These are phyloP conservation scores for Oxytropis ochrocephala DNA, from an alignment of 306 rosid species.

Conservation along the genomic window DNA sequence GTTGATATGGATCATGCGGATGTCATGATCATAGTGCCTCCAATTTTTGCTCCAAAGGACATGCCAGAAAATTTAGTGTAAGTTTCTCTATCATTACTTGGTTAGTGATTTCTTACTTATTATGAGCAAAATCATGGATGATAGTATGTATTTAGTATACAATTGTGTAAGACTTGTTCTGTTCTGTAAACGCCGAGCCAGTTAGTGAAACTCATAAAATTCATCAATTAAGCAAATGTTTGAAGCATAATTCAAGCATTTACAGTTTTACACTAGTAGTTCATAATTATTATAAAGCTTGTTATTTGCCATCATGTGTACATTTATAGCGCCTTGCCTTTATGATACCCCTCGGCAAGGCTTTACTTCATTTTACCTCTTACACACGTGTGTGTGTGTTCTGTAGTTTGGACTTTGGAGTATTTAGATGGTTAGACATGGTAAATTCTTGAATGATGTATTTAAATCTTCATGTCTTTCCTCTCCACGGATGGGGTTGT, in stretches of 20 bases:
- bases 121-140: constrained; percentile 1
- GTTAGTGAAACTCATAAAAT: not conserved
- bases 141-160: not conserved
- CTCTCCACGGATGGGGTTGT: too few relatives aligned
- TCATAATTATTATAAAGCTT: not conserved
- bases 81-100: constrained; percentile 23
- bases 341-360: not conserved
- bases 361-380: not conserved
- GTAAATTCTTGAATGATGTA: too few relatives aligned
- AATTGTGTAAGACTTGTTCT: too few relatives aligned
- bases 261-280: not conserved
- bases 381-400: not conserved
- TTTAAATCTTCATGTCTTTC: too few relatives aligned
- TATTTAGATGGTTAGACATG: too few relatives aligned
- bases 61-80: constrained; percentile 80
- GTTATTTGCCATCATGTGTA: not conserved
- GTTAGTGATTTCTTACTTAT: not conserved
- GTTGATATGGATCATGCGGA: constrained; percentile 69
- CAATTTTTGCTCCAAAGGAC: constrained; percentile 67
- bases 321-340: not conserved
- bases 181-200: not conserved
- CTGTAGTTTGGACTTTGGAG: too few relatives aligned
- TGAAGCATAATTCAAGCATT: not conserved
- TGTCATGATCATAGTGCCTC: constrained; percentile 76
- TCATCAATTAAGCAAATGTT: not conserved